Evolutionary conservation across 192 early-diverging fungal genomes (phyloP).

Genomic region (Backusella parvicylindrica): DNA sequence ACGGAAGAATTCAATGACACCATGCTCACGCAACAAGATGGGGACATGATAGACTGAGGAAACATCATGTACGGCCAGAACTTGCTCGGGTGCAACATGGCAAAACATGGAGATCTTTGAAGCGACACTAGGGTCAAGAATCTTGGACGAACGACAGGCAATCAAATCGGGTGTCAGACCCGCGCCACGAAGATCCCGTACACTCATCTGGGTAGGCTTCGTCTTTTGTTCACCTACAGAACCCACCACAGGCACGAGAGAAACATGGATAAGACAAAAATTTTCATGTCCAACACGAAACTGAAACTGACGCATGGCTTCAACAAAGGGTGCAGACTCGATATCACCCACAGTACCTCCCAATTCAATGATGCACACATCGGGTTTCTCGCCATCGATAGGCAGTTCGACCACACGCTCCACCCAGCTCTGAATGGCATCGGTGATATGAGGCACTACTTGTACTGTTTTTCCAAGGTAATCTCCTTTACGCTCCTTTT

Average conservation of each 20-base stretch:
- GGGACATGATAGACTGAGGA: constrained; percentile 98
- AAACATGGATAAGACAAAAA: constrained; percentile 97
- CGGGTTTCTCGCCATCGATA: constrained; percentile 83
- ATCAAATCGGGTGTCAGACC: constrained; percentile 95
- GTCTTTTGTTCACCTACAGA: constrained; percentile 99
- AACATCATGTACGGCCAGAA: constrained; percentile 95
- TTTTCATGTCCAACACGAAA: constrained; percentile 98
- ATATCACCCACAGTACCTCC: constrained; percentile 99
- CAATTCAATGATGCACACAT: constrained; percentile 97
- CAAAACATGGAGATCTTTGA: constrained; percentile 99
- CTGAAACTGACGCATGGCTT: constrained; percentile 99
- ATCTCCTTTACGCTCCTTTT: constrained; percentile 90
- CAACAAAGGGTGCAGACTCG: constrained; percentile 97
- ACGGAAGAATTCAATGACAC: constrained; percentile 76
- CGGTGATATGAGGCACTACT: constrained; percentile 97
- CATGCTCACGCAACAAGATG: constrained; percentile 82
- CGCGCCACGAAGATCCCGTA: constrained; percentile 91
- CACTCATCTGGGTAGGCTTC: constrained; percentile 97
- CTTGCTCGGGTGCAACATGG: constrained; percentile 88
- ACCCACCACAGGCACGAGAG: constrained; percentile 94
- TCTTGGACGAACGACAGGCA: constrained; percentile 88
- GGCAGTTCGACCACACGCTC: constrained; percentile 89
- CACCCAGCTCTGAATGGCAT: constrained; percentile 97
- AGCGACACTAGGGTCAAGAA: constrained; percentile 78
- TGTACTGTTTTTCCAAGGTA: constrained; percentile 99